Conservation (phyloP, 2,329 filamentous ascomycete genomes). For the Cercospora janseana region DNA sequence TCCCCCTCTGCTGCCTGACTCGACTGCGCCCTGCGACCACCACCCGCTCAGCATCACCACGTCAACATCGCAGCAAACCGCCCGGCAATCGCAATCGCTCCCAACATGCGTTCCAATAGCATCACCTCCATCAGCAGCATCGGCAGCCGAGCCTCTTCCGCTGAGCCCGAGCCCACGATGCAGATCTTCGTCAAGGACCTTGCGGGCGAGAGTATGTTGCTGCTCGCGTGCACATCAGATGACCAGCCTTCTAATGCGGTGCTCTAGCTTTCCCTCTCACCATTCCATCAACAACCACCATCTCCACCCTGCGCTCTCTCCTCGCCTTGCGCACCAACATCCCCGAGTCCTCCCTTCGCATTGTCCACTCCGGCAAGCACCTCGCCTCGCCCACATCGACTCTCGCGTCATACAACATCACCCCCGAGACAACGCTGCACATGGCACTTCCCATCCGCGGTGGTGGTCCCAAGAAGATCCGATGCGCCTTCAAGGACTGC, state of each 20-base stretch:
- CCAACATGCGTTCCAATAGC: conserved; percentile 44
- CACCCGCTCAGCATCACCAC: not conserved
- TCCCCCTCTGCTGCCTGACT: not conserved
- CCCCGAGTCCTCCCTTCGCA: conserved; percentile 51
- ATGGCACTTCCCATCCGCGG: conserved; percentile 58
- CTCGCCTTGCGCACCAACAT: conserved; percentile 58
- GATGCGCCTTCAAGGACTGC: conserved; percentile 88
- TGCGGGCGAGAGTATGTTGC: conserved; percentile 55
- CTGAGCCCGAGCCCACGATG: conserved; percentile 53
- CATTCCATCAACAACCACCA: conserved; percentile 54
- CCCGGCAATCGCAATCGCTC: conserved; percentile 10
- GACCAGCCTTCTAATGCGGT: conserved; percentile 25
- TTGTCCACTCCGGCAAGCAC: conserved; percentile 59
- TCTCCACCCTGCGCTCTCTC: conserved; percentile 56
- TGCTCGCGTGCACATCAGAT: conserved; percentile 12
- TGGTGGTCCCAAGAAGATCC: conserved; percentile 69
- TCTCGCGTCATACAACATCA: conserved; percentile 50
- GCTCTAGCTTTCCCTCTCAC: conserved; percentile 56
- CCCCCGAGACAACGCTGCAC: conserved; percentile 53
- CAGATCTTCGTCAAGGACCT: conserved; percentile 63
- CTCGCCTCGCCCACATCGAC: conserved; percentile 46
- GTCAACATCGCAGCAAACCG: not conserved
- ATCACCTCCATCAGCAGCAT: conserved; percentile 45
- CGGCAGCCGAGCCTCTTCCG: conserved; percentile 39
- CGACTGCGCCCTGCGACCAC: not conserved